These are phyloP conservation scores for Nicotiana noctiflora DNA, from an alignment of 257 asterid genomes.

Conservation along the genomic window DNA sequence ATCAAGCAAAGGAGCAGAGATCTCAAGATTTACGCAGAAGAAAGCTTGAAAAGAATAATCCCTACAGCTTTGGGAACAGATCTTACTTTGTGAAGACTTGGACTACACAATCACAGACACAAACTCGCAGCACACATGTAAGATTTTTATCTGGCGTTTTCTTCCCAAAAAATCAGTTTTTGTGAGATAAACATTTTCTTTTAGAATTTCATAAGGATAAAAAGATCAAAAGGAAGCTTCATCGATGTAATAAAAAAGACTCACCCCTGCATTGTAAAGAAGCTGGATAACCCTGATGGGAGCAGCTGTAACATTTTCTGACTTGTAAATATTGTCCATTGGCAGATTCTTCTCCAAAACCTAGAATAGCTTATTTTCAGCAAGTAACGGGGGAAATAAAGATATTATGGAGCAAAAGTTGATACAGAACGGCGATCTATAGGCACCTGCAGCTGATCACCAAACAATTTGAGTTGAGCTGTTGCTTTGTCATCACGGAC, in stretches of 20 bases:
- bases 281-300: slow-evolving; percentile 92
- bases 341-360: slow-evolving; percentile 92
- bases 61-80: background rate
- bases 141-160: background rate
- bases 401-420: background rate
- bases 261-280: slow-evolving; percentile 85
- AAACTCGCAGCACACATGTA: background rate
- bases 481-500: slow-evolving; percentile 90
- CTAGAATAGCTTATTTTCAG: slow-evolving; percentile 34
- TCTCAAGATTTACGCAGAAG: background rate
- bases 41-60: background rate
- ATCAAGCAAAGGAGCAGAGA: background rate
- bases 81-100: background rate
- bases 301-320: slow-evolving; percentile 73
- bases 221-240: background rate
- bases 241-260: slow-evolving; percentile 9
- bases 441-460: slow-evolving; percentile 79
- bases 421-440: slow-evolving; percentile 14
- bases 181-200: background rate
- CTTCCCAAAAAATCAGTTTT: background rate
- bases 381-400: slow-evolving; percentile 1
- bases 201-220: background rate
- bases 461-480: slow-evolving; percentile 74
- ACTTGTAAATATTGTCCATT: slow-evolving; percentile 69
- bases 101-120: background rate